phyloP scores from a whole-genome alignment of 2,329 filamentous ascomycete genomes.

The Biscogniauxia mediterranea region DNA sequence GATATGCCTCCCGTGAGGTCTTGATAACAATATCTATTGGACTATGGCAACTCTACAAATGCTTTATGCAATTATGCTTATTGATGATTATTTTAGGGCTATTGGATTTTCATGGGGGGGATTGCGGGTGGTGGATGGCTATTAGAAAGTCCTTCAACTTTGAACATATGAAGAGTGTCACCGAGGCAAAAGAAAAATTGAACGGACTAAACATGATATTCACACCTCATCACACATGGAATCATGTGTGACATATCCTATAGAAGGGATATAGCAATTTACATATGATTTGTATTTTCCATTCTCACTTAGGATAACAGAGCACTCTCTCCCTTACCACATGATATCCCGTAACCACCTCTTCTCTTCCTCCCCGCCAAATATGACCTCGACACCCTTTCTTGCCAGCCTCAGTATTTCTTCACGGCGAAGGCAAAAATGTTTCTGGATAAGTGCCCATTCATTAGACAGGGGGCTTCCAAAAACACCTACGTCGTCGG shows the following conservation, averaged over 20 bases:
- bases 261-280: neutral
- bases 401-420: conserved; percentile 56
- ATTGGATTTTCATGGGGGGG: too few species aligned
- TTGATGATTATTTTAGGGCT: too few species aligned
- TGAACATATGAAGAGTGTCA: too few species aligned
- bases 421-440: conserved; percentile 57
- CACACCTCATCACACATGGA: neutral
- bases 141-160: too few species aligned
- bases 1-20: too few species aligned
- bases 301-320: neutral
- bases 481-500: conserved; percentile 82
- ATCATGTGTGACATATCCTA: neutral
- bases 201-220: neutral
- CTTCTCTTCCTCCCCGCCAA: conserved; percentile 63
- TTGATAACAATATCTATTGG: too few species aligned
- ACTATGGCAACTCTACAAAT: too few species aligned
- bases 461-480: conserved; percentile 75
- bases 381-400: conserved; percentile 63
- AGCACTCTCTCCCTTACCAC: conserved; percentile 35
- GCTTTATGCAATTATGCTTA: too few species aligned
- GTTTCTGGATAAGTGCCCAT: conserved; percentile 67
- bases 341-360: conserved; percentile 50
- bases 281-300: conserved; percentile 1
- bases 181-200: neutral
- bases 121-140: too few species aligned